A percentile compares a stretch with the other conserved stretches of the same genome.
Conservation (phyloP, 2,329 filamentous ascomycete genomes). For the Penicillium sp. region DNA sequence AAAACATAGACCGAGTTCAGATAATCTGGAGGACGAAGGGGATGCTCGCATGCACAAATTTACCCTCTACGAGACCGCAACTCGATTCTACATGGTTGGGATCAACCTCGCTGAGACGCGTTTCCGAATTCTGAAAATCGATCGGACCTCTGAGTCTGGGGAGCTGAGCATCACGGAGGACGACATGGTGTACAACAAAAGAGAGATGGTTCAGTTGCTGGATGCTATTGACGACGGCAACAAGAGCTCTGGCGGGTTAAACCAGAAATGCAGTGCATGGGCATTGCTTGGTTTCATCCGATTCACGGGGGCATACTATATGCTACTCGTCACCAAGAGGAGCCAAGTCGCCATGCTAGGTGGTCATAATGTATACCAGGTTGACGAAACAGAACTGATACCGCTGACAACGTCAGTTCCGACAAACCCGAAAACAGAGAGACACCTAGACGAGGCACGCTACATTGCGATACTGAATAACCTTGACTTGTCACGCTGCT, state of each 20-base stretch:
- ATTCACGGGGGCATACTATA: conserved; percentile 95
- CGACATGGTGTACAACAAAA: conserved; percentile 87
- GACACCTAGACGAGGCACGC: conserved; percentile 82
- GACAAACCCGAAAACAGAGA: conserved; percentile 69
- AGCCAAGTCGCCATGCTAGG: conserved; percentile 94
- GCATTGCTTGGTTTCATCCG: conserved; percentile 90
- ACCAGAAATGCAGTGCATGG: conserved; percentile 86
- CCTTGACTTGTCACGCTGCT: conserved; percentile 81
- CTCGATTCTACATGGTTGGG: conserved; percentile 89
- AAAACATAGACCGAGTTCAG: conserved; percentile 36
- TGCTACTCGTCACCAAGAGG: conserved; percentile 93
- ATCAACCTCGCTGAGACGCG: conserved; percentile 83
- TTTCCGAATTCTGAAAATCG: conserved; percentile 91
- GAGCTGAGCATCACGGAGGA: conserved; percentile 86
- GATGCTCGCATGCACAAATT: conserved; percentile 82
- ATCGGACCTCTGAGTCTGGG: conserved; percentile 74
- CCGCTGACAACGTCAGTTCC: conserved; percentile 70
- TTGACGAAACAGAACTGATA: conserved; percentile 89
- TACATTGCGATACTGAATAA: conserved; percentile 88
- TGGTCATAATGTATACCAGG: conserved; percentile 91
- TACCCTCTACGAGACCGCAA: conserved; percentile 93
- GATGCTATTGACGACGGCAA: conserved; percentile 95
- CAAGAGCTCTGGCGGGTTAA: conserved; percentile 82
- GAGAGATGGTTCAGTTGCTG: conserved; percentile 88
- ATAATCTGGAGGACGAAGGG: conserved; percentile 44